A percentile compares a stretch with the other conserved stretches of the same genome.
Conservation (phyloP, 2,329 filamentous ascomycete genomes). For the Ambrosiella cleistominuta region DNA sequence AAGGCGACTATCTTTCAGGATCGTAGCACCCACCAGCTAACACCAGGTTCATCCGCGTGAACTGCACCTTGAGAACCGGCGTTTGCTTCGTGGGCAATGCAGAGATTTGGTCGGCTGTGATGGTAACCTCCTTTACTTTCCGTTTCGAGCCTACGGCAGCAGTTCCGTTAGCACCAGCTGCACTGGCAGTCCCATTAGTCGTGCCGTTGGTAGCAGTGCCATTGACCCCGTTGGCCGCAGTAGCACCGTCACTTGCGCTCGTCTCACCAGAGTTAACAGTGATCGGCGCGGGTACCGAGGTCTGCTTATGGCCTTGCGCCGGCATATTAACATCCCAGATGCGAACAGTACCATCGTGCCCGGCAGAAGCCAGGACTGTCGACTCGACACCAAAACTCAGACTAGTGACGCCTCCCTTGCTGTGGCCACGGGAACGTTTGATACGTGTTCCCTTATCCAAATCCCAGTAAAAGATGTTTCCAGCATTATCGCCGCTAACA, state of each 20-base stretch:
- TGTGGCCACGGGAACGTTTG: slow-evolving; percentile 88
- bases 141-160: slow-evolving; percentile 34
- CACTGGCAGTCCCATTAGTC: slow-evolving; percentile 14
- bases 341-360: slow-evolving; percentile 80
- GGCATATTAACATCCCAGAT: slow-evolving; percentile 79
- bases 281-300: slow-evolving; percentile 22
- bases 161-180: slow-evolving; percentile 15
- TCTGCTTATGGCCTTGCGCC: slow-evolving; percentile 44
- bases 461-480: slow-evolving; percentile 90
- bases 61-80: slow-evolving; percentile 80
- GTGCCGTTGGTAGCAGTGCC: not conserved
- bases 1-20: slow-evolving; percentile 17
- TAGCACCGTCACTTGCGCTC: slow-evolving; percentile 13
- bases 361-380: slow-evolving; percentile 73
- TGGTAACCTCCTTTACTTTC: slow-evolving; percentile 75
- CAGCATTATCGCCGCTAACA: slow-evolving; percentile 76
- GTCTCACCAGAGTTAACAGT: slow-evolving; percentile 11
- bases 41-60: slow-evolving; percentile 89
- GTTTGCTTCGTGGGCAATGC: slow-evolving; percentile 94
- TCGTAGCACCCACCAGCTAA: slow-evolving; percentile 63
- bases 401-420: slow-evolving; percentile 83
- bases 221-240: not conserved
- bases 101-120: slow-evolving; percentile 83
- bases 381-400: slow-evolving; percentile 89
- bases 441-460: slow-evolving; percentile 68